phyloP scores from a whole-genome alignment of 2,329 filamentous ascomycete species.

The Hypoxylon sp. region DNA sequence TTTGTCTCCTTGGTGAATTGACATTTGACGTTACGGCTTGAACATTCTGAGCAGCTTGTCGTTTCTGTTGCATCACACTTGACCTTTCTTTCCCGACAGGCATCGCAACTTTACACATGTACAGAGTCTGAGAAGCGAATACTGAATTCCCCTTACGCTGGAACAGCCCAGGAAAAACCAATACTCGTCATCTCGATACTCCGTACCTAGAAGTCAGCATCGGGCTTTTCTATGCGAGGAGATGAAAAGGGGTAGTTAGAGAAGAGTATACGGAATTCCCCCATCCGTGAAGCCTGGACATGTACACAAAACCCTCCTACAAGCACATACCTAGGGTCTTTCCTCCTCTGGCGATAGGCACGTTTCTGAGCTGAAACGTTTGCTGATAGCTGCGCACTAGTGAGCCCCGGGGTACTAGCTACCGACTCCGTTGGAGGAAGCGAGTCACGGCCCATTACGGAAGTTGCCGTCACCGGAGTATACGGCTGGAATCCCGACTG shows the following conservation, averaged over 20 bases:
- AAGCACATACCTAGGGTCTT: constrained; percentile 77
- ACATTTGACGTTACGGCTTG: constrained; percentile 95
- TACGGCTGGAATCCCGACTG: constrained; percentile 65
- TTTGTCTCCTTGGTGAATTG: constrained; percentile 99
- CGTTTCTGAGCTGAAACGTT: constrained; percentile 83
- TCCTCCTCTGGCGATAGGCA: constrained; percentile 93
- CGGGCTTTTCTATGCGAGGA: constrained; percentile 12
- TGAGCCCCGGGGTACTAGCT: constrained; percentile 65
- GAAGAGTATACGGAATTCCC: constrained; percentile 3
- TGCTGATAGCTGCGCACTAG: constrained; percentile 57
- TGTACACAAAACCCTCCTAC: constrained; percentile 15
- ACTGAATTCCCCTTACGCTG: constrained; percentile 10
- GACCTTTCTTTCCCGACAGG: constrained; percentile 87
- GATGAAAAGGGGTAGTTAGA: constrained; percentile 6
- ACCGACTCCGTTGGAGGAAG: constrained; percentile 71
- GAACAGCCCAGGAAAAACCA: constrained; percentile 20
- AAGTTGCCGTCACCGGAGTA: constrained; percentile 63
- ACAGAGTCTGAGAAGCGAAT: constrained; percentile 35
- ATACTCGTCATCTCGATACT: constrained; percentile 29
- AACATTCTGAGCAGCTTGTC: constrained; percentile 96
- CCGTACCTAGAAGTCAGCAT: constrained; percentile 43
- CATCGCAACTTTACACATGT: constrained; percentile 77
- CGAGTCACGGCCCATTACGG: constrained; percentile 70
- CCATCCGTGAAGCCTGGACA: constrained; percentile 3
- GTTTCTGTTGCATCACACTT: constrained; percentile 98